Base-by-base conservation (phyloP, 352 stramenopile genomes). In the Pythium rhizo-oryzae region DNA sequence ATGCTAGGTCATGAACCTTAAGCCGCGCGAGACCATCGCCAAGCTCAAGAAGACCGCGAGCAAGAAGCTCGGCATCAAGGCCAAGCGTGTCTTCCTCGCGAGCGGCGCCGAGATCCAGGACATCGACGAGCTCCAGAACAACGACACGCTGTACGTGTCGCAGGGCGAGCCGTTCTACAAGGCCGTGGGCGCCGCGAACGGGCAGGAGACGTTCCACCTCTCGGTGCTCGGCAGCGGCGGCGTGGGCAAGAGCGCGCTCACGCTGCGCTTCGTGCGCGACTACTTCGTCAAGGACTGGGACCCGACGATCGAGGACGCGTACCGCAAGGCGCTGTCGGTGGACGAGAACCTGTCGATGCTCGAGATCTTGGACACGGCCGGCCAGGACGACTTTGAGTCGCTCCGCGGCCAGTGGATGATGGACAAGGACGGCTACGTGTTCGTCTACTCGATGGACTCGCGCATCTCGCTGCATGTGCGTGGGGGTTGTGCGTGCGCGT, bases 211-310 rank as follows among this genome's bases (percentile, higher is more conserved):
- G 7, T 91, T 95, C 63, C 82, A 95, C 62, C 75, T 97, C 59
- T 97, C 89, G 5, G 88, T 97, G 43, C 74, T 97, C 23, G 91
- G 91, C 65, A 91, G 85, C 21, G 91, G 91, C 53, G 91, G 91
- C 50, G 91, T 97, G n/a, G 91, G 91, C 72, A 97, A 97, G 65
- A 96, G 87, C 62, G 91, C 91, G 46, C 77, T 97, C 16, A 97
- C 90, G 61, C 73, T 96, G 67, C 87, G 91, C 44, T 97, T 97
- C 62, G 88, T 97, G 59, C 79, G 89, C 70, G 91, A 96, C 61
- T 93, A 94, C 65, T 97, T 96, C 71, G 89, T 97, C 33, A 90
- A 93, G 51, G 89, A 97, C 71, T 97, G 90, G 87, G 91, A 97
- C 67, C 91, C 91, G 47, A 97, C 91, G 2, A 96, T 97, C 61